A percentile compares a stretch with the other conserved stretches of the same genome.
These are phyloP conservation scores for Wallemia mellicola DNA, from an alignment of 1,284 basidiomycete genomes.

Conservation along the genomic window DNA sequence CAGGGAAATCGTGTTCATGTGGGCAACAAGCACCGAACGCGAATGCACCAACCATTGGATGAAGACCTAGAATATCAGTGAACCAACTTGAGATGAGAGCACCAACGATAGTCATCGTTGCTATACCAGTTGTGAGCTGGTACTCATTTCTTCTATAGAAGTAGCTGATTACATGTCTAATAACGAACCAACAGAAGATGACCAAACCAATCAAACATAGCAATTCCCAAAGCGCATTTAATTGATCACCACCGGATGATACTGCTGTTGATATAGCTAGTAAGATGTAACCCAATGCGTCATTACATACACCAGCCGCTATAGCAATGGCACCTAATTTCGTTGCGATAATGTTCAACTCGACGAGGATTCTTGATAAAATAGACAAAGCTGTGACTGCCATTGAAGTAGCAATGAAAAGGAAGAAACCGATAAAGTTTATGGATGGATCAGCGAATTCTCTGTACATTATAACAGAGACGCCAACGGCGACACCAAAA, in stretches of 20 bases:
- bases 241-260: constrained; percentile 7
- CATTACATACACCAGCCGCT: constrained; percentile 9
- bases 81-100: constrained; percentile 12
- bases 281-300: constrained; percentile 9
- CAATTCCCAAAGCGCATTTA: constrained; percentile 9
- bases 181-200: constrained; percentile 6
- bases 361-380: constrained; percentile 9
- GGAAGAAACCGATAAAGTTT: constrained; percentile 8
- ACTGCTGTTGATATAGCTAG: constrained; percentile 8
- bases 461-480: constrained; percentile 8
- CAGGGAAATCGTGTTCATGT: constrained; percentile 12
- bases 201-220: constrained; percentile 7
- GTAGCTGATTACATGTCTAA: neutral
- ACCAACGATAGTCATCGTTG: neutral
- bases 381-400: constrained; percentile 7
- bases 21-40: constrained; percentile 13
- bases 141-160: neutral
- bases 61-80: constrained; percentile 13
- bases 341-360: constrained; percentile 9
- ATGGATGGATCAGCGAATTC: constrained; percentile 7
- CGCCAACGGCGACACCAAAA: constrained; percentile 9
- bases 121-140: neutral
- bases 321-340: constrained; percentile 8
- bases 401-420: constrained; percentile 11
- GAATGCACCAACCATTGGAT: constrained; percentile 14